Percentiles rank a stretch among this genome's conserved stretches.
Conservation (phyloP, 2,329 filamentous ascomycete genomes). For the Ophiostoma himal-ulmi region DNA sequence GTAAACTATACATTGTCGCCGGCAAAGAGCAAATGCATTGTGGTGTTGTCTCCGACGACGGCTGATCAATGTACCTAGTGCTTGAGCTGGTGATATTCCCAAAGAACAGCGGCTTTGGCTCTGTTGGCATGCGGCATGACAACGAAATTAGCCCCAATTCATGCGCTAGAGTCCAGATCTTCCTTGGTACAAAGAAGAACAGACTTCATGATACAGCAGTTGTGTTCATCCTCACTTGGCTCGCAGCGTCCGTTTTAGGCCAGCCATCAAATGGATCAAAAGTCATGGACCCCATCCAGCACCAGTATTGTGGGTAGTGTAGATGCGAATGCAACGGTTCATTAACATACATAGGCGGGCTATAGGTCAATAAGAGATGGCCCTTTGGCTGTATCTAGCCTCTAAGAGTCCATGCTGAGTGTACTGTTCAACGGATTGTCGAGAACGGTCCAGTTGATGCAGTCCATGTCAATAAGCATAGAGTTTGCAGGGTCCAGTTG, state of each 20-base stretch:
- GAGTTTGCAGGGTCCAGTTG: neutral
- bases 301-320: neutral
- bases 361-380: too few relatives aligned
- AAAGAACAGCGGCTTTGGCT: neutral
- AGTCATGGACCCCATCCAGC: neutral
- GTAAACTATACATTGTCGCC: neutral
- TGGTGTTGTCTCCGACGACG: neutral
- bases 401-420: neutral
- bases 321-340: too few relatives aligned
- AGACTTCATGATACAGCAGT: neutral
- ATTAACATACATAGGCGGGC: too few relatives aligned
- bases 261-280: neutral
- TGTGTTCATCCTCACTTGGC: neutral
- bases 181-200: neutral
- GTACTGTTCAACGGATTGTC: slow-evolving; percentile 9
- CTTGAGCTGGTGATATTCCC: neutral
- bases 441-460: slow-evolving; percentile 14
- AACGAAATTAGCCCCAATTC: neutral
- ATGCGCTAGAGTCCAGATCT: neutral
- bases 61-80: neutral
- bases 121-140: neutral
- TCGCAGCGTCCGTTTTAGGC: neutral
- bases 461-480: neutral
- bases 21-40: neutral
- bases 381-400: neutral